Base-by-base conservation (phyloP, 202 grass and related monocot genomes). In the Saccharum hybrid region DNA sequence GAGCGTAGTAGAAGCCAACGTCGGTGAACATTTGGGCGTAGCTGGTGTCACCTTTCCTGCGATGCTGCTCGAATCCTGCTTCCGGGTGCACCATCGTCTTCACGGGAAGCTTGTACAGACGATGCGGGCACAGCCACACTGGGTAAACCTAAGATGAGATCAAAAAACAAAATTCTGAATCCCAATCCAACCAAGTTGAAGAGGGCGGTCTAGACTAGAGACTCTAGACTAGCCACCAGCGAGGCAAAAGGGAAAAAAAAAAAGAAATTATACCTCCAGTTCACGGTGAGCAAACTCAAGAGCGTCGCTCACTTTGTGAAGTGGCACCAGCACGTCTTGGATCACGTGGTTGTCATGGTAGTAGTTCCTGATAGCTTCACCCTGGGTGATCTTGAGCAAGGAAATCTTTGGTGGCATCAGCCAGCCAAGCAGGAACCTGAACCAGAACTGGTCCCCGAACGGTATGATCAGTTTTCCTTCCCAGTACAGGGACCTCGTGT, bases 321-420 rank as follows among this genome's bases (percentile, higher is more conserved):
- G 63, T 21, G 91, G 96, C 65, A 96, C 87, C 4, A 96, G 74
- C 78, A 98, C 85, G 59, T 96, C 96, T 75, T 98, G 96, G 66
- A 98, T 98, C 54, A 98, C 96, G 69, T 98, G 96, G 77, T 85
- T 92, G 40, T 98, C 91, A 63, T 98, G 96, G 87, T 98, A 98
- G 80, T 98, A 98, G 73, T 98, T 98, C 80, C 93, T 90, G 74
- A 98, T 75, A 38, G 91, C 66, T n/a, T 98, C 91, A 7, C 96
- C 96, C 70, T 98, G 96, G 34, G 96, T 96, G 12, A 89, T 89
- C 91, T 98, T 98, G 30, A 98, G 90, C 71, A 98, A 72, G 63
- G 96, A 96, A n/a, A 98, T 86, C 89, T 96, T 98, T 0, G 96
- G 96, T 1, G 96, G 96, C 96, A 98, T 98, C 46, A 92, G 39